A percentile compares a stretch with the other conserved stretches of the same genome.
Evolutionary conservation across 2,329 filamentous ascomycete genomes (phyloP).

Genomic region (Hymenoscyphus repandus): DNA sequence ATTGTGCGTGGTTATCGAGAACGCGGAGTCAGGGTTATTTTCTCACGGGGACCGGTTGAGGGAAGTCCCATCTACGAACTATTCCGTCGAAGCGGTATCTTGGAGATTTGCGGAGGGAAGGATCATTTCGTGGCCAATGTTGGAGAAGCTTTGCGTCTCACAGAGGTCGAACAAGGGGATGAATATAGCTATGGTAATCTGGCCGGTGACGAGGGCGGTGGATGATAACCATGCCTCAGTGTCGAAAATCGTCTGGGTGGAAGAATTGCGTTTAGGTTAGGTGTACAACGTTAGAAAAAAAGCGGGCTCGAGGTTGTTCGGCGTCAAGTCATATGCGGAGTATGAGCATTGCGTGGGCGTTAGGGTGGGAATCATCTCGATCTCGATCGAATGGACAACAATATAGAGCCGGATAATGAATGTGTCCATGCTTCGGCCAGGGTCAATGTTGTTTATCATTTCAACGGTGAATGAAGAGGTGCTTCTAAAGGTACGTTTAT

Average conservation of each 20-base stretch:
- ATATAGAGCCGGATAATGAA: conserved; percentile 1
- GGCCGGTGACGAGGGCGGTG: conserved; percentile 21
- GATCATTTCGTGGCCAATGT: conserved; percentile 77
- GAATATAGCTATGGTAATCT: conserved; percentile 18
- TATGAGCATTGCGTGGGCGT: conserved; percentile 7
- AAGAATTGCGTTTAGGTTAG: neutral
- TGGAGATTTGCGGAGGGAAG: conserved; percentile 74
- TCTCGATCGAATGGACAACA: neutral
- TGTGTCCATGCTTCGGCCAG: neutral
- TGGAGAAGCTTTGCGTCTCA: conserved; percentile 75
- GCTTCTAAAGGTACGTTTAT: neutral
- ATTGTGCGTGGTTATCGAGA: conserved; percentile 80
- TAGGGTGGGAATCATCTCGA: neutral
- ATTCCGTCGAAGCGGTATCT: conserved; percentile 76
- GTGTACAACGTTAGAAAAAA: neutral
- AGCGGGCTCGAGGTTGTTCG: too few relatives aligned
- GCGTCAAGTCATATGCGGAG: neutral
- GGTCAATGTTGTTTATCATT: too few relatives aligned
- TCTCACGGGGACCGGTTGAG: conserved; percentile 49
- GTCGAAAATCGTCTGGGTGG: neutral
- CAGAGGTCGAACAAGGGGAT: conserved; percentile 55
- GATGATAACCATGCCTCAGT: conserved; percentile 5
- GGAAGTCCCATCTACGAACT: conserved; percentile 48
- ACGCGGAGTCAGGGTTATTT: conserved; percentile 71
- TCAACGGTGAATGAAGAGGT: neutral